Percentiles rank a stretch among this genome's conserved stretches.
Evolutionary conservation across 1,284 basidiomycete species (phyloP).

Genomic region (Chiua sp.): DNA sequence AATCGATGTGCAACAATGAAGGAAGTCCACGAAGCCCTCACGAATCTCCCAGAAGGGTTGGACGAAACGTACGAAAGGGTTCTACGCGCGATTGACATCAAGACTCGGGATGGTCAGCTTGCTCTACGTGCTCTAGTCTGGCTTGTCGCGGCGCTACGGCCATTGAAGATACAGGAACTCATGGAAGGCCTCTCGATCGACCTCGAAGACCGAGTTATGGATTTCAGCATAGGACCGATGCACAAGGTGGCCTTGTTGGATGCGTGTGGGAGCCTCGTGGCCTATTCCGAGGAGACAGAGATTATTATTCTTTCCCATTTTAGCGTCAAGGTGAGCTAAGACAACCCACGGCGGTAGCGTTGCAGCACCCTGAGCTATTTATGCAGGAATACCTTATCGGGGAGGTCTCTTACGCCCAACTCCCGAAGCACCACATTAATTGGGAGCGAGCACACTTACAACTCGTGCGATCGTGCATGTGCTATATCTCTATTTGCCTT

Average conservation of each 20-base stretch:
- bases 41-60: constrained; percentile 2
- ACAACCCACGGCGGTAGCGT: too few species aligned
- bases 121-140: constrained; percentile 7
- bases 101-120: background rate
- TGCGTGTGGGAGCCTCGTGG: constrained; percentile 11
- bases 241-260: constrained; percentile 12
- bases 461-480: constrained; percentile 6
- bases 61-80: constrained; percentile 13
- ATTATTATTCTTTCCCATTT: constrained; percentile 11
- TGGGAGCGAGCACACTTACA: background rate
- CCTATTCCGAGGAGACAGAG: background rate
- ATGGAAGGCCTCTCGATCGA: constrained; percentile 13
- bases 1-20: background rate
- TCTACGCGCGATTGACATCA: background rate
- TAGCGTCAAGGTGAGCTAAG: background rate
- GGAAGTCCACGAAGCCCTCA: background rate
- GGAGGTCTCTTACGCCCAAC: background rate
- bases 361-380: background rate
- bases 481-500: constrained; percentile 1
- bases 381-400: constrained; percentile 1
- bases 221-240: background rate
- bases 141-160: constrained; percentile 9
- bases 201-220: background rate
- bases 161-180: constrained; percentile 13
- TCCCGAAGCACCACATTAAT: background rate